phyloP scores from a whole-genome alignment of 2,329 filamentous ascomycete genomes.

The Botryosphaeria dothidea region DNA sequence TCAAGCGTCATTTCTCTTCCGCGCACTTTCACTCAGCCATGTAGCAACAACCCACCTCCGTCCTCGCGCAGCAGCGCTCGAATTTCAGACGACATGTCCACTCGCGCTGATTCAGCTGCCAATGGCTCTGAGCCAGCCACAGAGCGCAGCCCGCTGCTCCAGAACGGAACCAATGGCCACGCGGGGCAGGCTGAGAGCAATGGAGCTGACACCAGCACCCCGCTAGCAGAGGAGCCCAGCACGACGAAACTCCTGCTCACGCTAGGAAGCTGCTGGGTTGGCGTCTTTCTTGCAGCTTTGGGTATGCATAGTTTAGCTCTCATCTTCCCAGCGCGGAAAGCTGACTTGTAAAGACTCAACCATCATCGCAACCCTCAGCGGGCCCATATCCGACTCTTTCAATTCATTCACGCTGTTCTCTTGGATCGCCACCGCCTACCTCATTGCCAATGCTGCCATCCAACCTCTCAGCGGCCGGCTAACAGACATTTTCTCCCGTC shows the following conservation, averaged over 20 bases:
- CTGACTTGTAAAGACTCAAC: constrained; percentile 61
- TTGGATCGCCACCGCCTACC: constrained; percentile 85
- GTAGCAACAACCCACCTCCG: neutral
- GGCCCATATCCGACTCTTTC: constrained; percentile 81
- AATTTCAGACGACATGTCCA: neutral
- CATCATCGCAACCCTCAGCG: constrained; percentile 82
- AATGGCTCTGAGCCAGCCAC: neutral
- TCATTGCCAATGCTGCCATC: constrained; percentile 83
- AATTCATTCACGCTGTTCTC: constrained; percentile 77
- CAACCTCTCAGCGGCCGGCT: constrained; percentile 83
- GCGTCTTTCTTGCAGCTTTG: constrained; percentile 59
- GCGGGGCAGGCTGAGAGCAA: neutral
- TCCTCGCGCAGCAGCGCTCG: neutral
- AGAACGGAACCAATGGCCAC: constrained; percentile 6
- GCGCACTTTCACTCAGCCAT: neutral
- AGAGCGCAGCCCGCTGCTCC: constrained; percentile 17
- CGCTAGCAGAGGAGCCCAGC: constrained; percentile 42
- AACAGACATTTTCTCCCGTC: constrained; percentile 84
- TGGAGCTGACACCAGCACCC: neutral
- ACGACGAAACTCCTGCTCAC: constrained; percentile 50
- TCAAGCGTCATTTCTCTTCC: neutral
- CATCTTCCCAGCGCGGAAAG: neutral
- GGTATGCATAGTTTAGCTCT: constrained; percentile 33
- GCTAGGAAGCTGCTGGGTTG: constrained; percentile 53
- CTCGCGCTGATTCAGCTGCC: neutral